Evolutionary conservation across 108 stramenopile genomes (phyloP).

Genomic region (Cylindrotheca fusiformis): DNA sequence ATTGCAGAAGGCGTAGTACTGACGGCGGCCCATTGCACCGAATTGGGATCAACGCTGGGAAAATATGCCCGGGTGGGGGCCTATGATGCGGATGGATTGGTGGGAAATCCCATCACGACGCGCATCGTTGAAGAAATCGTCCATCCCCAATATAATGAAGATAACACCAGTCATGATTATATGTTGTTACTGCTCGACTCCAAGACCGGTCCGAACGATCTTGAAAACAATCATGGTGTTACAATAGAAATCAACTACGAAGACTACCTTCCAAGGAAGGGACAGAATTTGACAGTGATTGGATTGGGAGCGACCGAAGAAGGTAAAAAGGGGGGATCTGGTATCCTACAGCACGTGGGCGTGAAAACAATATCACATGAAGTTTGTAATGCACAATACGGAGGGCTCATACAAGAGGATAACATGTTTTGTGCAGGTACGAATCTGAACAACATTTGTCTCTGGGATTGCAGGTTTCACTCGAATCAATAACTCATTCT

Average conservation of each 20-base stretch:
- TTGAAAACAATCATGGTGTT: neutral
- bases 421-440: constrained; percentile 17
- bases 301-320: constrained; percentile 34
- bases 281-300: constrained; percentile 35
- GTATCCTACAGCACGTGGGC: neutral
- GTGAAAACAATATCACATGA: neutral
- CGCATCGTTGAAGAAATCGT: constrained; percentile 2
- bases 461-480: too few relatives aligned
- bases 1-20: constrained; percentile 41
- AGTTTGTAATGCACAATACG: neutral
- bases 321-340: neutral
- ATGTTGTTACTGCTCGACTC: constrained; percentile 9
- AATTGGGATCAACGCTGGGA: constrained; percentile 5
- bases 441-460: too few relatives aligned
- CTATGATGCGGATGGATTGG: constrained; percentile 9
- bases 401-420: neutral
- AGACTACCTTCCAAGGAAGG: constrained; percentile 18
- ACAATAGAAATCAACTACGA: constrained; percentile 7
- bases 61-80: constrained; percentile 9
- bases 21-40: constrained; percentile 44
- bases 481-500: too few relatives aligned
- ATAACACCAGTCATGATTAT: constrained; percentile 16
- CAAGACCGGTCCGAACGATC: too few relatives aligned
- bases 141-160: constrained; percentile 39
- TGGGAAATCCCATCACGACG: neutral